phyloP scores from a whole-genome alignment of 345 rosid genomes.

The Sapria himalayana region DNA sequence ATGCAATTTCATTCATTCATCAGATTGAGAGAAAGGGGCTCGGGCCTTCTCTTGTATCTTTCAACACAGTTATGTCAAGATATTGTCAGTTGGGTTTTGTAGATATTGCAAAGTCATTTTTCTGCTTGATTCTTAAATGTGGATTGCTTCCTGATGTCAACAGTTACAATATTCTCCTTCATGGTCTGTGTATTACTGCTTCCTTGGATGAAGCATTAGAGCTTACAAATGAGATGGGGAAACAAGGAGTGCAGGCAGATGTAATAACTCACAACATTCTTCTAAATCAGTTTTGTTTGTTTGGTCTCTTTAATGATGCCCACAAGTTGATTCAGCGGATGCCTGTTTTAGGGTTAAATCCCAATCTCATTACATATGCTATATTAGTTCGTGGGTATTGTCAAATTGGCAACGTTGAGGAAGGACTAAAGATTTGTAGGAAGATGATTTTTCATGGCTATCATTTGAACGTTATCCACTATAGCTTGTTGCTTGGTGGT shows the following conservation, averaged over 20 bases:
- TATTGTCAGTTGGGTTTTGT: constrained; percentile 49
- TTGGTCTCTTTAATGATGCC: constrained; percentile 29
- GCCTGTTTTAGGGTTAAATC: constrained; percentile 30
- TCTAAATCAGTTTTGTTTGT: constrained; percentile 35
- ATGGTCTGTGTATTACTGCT: constrained; percentile 47
- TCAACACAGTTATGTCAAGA: constrained; percentile 48
- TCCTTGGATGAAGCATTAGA: constrained; percentile 52
- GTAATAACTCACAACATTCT: constrained; percentile 46
- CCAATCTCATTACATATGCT: constrained; percentile 32
- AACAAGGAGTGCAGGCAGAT: constrained; percentile 49
- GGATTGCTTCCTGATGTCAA: constrained; percentile 48
- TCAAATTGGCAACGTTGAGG: constrained; percentile 29
- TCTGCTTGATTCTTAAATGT: constrained; percentile 48
- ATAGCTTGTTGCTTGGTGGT: constrained; percentile 37
- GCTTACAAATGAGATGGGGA: constrained; percentile 32
- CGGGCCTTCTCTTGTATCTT: constrained; percentile 46
- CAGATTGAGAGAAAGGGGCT: constrained; percentile 19
- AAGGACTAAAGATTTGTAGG: constrained; percentile 27
- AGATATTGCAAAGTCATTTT: constrained; percentile 40
- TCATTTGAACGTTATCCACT: constrained; percentile 21
- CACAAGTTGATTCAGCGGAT: constrained; percentile 22
- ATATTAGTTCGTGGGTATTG: constrained; percentile 42
- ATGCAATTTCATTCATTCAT: constrained; percentile 33
- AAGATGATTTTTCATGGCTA: constrained; percentile 41
- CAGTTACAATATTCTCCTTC: constrained; percentile 65